These are phyloP conservation scores for Teunomyces panamensis DNA, from an alignment of 805 yeast species.

Conservation along the genomic window DNA sequence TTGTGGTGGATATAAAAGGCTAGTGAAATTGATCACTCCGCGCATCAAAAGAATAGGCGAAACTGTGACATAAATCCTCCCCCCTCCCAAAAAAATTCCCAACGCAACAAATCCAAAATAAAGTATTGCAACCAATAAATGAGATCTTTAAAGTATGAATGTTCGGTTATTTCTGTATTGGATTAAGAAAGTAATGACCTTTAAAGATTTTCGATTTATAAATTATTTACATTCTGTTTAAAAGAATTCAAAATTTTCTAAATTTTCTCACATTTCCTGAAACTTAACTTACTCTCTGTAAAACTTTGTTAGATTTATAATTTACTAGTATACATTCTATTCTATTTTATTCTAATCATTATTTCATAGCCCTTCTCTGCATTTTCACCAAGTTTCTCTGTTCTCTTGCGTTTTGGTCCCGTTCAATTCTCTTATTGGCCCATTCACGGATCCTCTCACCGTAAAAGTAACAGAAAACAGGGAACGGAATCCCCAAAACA, in stretches of 20 bases:
- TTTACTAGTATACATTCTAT: not conserved
- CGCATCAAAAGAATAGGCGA: not conserved
- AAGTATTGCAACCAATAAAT: no score
- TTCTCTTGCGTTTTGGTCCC: slow-evolving; percentile 45
- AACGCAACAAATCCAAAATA: no score
- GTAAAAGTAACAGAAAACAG: slow-evolving; percentile 51
- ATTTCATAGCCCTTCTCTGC: slow-evolving; percentile 12
- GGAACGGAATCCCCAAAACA: slow-evolving; percentile 65
- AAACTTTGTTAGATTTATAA: not conserved
- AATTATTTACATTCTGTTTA: no score
- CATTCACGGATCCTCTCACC: slow-evolving; percentile 60
- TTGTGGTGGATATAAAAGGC: not conserved
- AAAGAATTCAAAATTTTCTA: no score
- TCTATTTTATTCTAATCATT: slow-evolving; percentile 3
- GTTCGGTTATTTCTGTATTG: no score
- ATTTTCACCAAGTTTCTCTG: slow-evolving; percentile 38
- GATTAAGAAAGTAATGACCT: no score
- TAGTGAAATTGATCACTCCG: not conserved
- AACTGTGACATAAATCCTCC: not conserved
- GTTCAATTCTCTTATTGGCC: slow-evolving; percentile 52
- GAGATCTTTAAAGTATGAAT: no score
- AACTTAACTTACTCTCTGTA: no score
- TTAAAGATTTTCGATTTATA: no score
- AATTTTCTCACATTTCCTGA: no score
- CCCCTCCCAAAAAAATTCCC: not conserved